Evolutionary conservation across 1,284 basidiomycete species (phyloP).

Genomic region (Marasmius oreades): DNA sequence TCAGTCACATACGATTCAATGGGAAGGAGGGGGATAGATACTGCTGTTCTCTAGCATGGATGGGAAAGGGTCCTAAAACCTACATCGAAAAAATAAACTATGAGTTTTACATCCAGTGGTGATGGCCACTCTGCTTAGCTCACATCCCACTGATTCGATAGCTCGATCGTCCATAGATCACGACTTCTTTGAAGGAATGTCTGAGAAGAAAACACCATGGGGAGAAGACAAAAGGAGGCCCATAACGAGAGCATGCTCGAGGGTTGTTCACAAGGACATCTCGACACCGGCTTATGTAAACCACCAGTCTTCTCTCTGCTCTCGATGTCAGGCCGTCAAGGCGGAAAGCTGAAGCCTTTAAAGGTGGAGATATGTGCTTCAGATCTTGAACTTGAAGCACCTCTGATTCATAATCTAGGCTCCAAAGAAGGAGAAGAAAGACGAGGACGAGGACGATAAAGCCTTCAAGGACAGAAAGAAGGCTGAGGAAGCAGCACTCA

Average conservation of each 20-base stretch:
- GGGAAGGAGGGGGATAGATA: conserved; percentile 74
- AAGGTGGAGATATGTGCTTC: conserved; percentile 36
- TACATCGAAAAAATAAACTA: conserved; percentile 21
- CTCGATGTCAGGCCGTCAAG: conserved; percentile 64
- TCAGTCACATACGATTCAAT: conserved; percentile 45
- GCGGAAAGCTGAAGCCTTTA: conserved; percentile 77
- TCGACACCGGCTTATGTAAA: neutral
- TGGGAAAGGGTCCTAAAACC: conserved; percentile 78
- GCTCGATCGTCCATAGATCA: conserved; percentile 10
- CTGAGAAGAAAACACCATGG: neutral
- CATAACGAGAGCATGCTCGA: neutral
- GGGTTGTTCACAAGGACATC: neutral
- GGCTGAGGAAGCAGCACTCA: conserved; percentile 63
- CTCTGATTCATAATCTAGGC: conserved; percentile 39
- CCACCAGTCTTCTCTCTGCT: neutral
- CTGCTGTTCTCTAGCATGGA: conserved; percentile 78
- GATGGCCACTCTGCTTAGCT: conserved; percentile 1
- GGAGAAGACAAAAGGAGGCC: neutral
- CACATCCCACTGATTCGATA: conserved; percentile 15
- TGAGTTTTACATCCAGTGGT: neutral
- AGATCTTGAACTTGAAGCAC: neutral
- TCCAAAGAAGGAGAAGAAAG: conserved; percentile 75
- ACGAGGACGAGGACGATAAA: conserved; percentile 63
- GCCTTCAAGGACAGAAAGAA: conserved; percentile 75
- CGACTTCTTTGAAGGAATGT: neutral